Evolutionary conservation across 2,329 filamentous ascomycete species (phyloP).

Genomic region (Cadophora sp.): DNA sequence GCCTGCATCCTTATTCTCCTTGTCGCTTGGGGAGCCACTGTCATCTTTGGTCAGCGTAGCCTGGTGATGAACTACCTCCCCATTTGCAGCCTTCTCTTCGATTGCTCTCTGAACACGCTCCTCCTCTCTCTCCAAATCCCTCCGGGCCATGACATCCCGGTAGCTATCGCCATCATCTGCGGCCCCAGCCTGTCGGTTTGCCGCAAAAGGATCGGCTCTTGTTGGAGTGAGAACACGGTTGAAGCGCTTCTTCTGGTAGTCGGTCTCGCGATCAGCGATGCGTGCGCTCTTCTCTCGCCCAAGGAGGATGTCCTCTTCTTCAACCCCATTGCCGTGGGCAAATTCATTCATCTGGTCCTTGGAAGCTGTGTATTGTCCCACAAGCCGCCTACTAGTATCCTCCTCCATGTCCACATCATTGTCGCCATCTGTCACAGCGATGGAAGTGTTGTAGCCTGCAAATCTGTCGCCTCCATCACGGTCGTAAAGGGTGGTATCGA

Average conservation of each 20-base stretch:
- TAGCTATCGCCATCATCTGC: constrained; percentile 81
- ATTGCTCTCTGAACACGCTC: constrained; percentile 83
- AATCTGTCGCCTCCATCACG: constrained; percentile 79
- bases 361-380: constrained; percentile 96
- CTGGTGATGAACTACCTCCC: constrained; percentile 66
- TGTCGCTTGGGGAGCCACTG: constrained; percentile 58
- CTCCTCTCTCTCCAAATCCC: constrained; percentile 93
- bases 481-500: constrained; percentile 89
- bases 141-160: constrained; percentile 86
- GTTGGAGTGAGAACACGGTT: constrained; percentile 87
- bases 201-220: constrained; percentile 83
- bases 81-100: constrained; percentile 69
- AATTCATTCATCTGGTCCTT: constrained; percentile 94
- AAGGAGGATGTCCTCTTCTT: constrained; percentile 89
- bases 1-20: constrained; percentile 76
- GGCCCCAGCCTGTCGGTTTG: constrained; percentile 72
- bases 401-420: constrained; percentile 82
- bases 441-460: constrained; percentile 88
- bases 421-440: constrained; percentile 79
- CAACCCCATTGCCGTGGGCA: constrained; percentile 81
- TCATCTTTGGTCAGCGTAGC: constrained; percentile 73
- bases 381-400: constrained; percentile 77
- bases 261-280: constrained; percentile 91
- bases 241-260: constrained; percentile 96
- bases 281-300: constrained; percentile 87